A percentile compares a stretch with the other conserved stretches of the same genome.
phyloP scores from a whole-genome alignment of 2,329 filamentous ascomycete genomes.

The Chlorencoelia australis region DNA sequence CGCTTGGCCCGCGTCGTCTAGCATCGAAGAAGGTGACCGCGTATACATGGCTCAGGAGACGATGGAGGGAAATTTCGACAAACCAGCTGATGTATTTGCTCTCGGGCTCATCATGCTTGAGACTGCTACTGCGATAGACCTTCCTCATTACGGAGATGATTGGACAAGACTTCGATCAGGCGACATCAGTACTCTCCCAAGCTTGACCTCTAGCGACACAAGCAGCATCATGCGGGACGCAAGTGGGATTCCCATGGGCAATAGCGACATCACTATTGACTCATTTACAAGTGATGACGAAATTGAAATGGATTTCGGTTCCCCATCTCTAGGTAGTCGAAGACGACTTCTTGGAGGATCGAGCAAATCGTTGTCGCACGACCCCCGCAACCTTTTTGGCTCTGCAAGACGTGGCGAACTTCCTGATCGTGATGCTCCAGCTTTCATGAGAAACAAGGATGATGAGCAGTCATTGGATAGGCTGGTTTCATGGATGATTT shows the following conservation, averaged over 20 bases:
- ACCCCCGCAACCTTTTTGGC: constrained; percentile 27
- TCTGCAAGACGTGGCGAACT: constrained; percentile 44
- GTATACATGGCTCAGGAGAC: constrained; percentile 96
- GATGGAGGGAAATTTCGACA: constrained; percentile 75
- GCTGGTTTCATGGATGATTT: constrained; percentile 82
- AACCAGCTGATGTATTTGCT: constrained; percentile 87
- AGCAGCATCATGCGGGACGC: constrained; percentile 64
- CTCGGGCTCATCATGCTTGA: constrained; percentile 91
- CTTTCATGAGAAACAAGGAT: constrained; percentile 75
- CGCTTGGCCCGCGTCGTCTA: constrained; percentile 61
- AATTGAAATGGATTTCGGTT: constrained; percentile 29
- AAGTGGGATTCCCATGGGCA: constrained; percentile 53
- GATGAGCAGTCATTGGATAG: constrained; percentile 70
- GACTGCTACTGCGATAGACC: constrained; percentile 84
- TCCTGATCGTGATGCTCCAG: constrained; percentile 55
- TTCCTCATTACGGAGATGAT: constrained; percentile 83
- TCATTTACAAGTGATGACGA: constrained; percentile 31
- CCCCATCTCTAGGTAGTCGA: constrained; percentile 23
- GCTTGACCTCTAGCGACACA: constrained; percentile 70
- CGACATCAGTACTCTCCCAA: constrained; percentile 81
- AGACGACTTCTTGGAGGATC: constrained; percentile 23
- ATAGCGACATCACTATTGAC: constrained; percentile 24
- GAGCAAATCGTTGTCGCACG: constrained; percentile 24
- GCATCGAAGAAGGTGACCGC: constrained; percentile 87
- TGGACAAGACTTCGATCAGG: constrained; percentile 87